Base-by-base conservation (phyloP, 306 rosid genomes). In the Lotus japonicus region DNA sequence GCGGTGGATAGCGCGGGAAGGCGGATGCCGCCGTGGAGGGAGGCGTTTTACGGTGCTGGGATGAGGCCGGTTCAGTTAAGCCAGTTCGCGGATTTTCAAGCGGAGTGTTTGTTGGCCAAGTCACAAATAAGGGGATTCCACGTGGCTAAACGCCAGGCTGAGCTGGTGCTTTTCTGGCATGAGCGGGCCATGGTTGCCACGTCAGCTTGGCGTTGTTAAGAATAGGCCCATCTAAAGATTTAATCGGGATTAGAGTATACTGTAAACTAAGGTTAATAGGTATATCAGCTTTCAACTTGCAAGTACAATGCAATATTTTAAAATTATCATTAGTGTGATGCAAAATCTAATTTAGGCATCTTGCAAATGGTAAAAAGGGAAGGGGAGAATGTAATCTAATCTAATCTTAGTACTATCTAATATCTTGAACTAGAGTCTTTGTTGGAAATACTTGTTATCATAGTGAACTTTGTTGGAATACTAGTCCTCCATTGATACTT, bases 51-150 rank as follows among this genome's bases (percentile, higher is more conserved):
- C n/a, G 79, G 85, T 2, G 92, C 87, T 3, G 97, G 97, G 44
- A 80, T 92, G 96, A 77, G 87, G 82, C 83, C 90, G 3, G 90
- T 85, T 11, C 90, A 81, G 78, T 75, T 89, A n/a, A 92, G 97
- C 49, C 95, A 81, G 79, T 89, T 89, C 36, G 95, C 95, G 4
- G 95, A 87, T 55, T 87, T 85, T 72, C 97, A 92, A 76, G 97
- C 97, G 7, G 83, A 92, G 72, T 87, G 86, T 52, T 55, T 92
- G 81, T 66, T 92, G 76, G 89, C 83, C 0, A 83, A 84, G 78
- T 79, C 88, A 3, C 96, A 82, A 61, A 88, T 92, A 11, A 81
- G 87, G 55, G 97, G 96, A 0, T 92, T 92, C 82, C 95, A 87
- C 60, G 90, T 89, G 83, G 92, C 79, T 2, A 92, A 83, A 61